These are phyloP conservation scores for Skeletonema grethae DNA, from an alignment of 108 stramenopile genomes.

Conservation along the genomic window DNA sequence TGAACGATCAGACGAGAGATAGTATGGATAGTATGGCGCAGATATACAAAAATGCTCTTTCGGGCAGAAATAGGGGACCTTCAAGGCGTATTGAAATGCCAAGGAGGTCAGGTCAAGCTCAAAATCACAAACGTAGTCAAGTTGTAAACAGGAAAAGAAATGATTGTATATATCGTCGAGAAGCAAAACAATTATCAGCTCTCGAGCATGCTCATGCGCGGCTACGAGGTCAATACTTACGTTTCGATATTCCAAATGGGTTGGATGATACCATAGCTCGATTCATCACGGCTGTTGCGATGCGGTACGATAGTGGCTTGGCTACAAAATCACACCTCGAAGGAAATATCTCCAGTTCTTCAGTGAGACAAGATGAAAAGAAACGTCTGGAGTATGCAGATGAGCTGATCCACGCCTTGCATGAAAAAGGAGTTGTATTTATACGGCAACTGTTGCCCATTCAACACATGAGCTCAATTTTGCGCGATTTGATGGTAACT, in stretches of 20 bases:
- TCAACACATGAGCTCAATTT: slow-evolving; percentile 1
- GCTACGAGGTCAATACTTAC: slow-evolving; percentile 24
- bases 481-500: slow-evolving; percentile 4
- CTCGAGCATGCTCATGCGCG: slow-evolving; percentile 7
- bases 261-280: slow-evolving; percentile 25
- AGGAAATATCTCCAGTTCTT: slow-evolving; percentile 5
- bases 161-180: background rate
- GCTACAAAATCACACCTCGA: slow-evolving; percentile 13
- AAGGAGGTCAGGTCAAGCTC: background rate
- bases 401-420: slow-evolving; percentile 17
- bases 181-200: slow-evolving; percentile 7
- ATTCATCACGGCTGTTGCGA: slow-evolving; percentile 21
- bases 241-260: slow-evolving; percentile 29
- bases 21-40: background rate
- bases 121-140: background rate
- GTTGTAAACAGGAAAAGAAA: background rate
- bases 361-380: background rate
- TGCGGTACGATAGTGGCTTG: slow-evolving; percentile 14
- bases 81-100: background rate
- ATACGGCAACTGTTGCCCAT: slow-evolving; percentile 34
- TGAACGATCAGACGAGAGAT: background rate
- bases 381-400: slow-evolving; percentile 17
- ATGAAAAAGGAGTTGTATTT: slow-evolving; percentile 13
- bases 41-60: background rate
- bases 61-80: background rate